Conservation (phyloP, 1,284 basidiomycete species). For the Meripilus lineatus region DNA sequence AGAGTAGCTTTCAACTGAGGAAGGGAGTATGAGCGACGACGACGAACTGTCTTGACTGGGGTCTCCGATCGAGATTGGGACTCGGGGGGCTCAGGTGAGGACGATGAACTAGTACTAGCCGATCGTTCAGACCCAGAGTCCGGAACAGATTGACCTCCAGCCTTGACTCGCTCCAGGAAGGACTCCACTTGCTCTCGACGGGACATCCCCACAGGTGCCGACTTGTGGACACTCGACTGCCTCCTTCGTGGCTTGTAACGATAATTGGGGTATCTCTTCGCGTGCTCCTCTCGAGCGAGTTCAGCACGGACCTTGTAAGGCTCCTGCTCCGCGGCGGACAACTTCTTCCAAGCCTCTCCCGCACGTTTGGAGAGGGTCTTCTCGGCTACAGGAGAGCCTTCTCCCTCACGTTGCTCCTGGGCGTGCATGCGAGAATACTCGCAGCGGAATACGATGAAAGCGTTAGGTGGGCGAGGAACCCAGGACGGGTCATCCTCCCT, state of each 20-base stretch:
- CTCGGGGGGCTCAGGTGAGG: slow-evolving; percentile 11
- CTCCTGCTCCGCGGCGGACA: slow-evolving; percentile 40
- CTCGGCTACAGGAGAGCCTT: slow-evolving; percentile 17
- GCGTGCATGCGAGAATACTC: slow-evolving; percentile 51
- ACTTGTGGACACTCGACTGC: slow-evolving; percentile 9
- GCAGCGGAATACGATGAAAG: slow-evolving; percentile 86
- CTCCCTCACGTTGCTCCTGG: slow-evolving; percentile 11
- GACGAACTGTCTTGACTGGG: slow-evolving; percentile 11
- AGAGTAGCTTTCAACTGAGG: background rate
- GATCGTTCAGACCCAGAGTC: slow-evolving; percentile 3
- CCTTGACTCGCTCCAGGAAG: slow-evolving; percentile 9
- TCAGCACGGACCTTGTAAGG: slow-evolving; percentile 47
- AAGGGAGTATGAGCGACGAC: slow-evolving; percentile 13
- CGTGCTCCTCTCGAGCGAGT: slow-evolving; percentile 49
- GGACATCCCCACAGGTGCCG: slow-evolving; percentile 5
- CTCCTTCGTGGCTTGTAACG: slow-evolving; percentile 45
- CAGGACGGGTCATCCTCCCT: slow-evolving; percentile 47
- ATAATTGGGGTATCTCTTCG: slow-evolving; percentile 50
- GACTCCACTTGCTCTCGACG: slow-evolving; percentile 24
- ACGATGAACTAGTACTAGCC: slow-evolving; percentile 1
- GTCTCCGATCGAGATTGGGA: background rate
- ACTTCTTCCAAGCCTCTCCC: slow-evolving; percentile 52
- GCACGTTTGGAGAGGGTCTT: slow-evolving; percentile 61
- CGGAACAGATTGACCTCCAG: background rate
- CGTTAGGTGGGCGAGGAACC: slow-evolving; percentile 81